Percentiles rank a stretch among this genome's conserved stretches.
Evolutionary conservation across 2,329 filamentous ascomycete genomes (phyloP).

Genomic region (Clonostachys rhizophaga): DNA sequence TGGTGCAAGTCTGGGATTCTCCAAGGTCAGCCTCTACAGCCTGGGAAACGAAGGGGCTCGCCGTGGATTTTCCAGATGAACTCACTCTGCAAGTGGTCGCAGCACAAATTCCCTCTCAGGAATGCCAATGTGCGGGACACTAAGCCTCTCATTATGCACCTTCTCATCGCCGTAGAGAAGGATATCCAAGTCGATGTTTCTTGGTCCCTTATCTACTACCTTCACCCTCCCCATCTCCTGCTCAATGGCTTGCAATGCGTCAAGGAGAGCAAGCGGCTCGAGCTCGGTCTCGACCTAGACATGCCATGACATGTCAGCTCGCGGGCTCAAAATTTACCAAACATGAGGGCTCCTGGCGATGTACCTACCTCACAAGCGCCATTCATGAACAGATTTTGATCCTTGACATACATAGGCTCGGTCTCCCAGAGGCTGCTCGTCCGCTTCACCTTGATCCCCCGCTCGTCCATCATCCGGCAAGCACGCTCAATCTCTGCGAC

Average conservation of each 20-base stretch:
- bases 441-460: conserved; percentile 67
- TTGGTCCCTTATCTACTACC: conserved; percentile 84
- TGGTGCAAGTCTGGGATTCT: conserved; percentile 44
- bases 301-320: neutral
- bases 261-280: conserved; percentile 69
- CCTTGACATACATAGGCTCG: conserved; percentile 90
- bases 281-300: conserved; percentile 74
- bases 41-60: neutral
- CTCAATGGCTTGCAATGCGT: conserved; percentile 82
- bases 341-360: conserved; percentile 41
- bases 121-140: conserved; percentile 80
- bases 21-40: neutral
- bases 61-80: neutral
- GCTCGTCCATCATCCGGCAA: conserved; percentile 69
- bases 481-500: conserved; percentile 81
- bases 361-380: conserved; percentile 67
- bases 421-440: conserved; percentile 95
- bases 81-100: conserved; percentile 75
- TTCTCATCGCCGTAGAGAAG: conserved; percentile 70
- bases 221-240: conserved; percentile 74
- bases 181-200: conserved; percentile 93
- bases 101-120: conserved; percentile 91
- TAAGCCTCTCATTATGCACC: conserved; percentile 68
- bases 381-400: conserved; percentile 87
- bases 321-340: neutral